These are phyloP conservation scores for Claviceps pazoutovae DNA, from an alignment of 2,329 filamentous ascomycete species.

Conservation along the genomic window DNA sequence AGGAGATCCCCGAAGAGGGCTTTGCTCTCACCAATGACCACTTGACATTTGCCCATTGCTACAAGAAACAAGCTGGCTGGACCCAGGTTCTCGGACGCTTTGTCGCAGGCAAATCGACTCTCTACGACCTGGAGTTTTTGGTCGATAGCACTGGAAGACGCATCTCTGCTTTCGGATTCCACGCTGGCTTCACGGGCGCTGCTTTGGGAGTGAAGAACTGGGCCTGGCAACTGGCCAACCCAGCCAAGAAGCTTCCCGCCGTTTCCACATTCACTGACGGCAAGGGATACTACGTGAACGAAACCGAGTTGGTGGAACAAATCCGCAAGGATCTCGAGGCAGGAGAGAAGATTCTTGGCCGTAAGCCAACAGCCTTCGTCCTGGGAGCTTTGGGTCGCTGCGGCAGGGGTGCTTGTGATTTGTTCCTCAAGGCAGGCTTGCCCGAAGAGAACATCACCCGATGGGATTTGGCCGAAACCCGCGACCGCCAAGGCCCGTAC, in stretches of 20 bases:
- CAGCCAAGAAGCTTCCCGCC: slow-evolving; percentile 2
- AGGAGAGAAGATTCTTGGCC: slow-evolving; percentile 56
- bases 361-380: slow-evolving; percentile 58
- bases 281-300: slow-evolving; percentile 1
- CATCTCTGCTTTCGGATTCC: slow-evolving; percentile 59
- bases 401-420: slow-evolving; percentile 69
- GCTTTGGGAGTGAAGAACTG: slow-evolving; percentile 67
- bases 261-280: slow-evolving; percentile 1
- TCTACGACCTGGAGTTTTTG: slow-evolving; percentile 82
- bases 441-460: slow-evolving; percentile 30
- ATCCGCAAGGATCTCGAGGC: slow-evolving; percentile 45
- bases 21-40: slow-evolving; percentile 26
- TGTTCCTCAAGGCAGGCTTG: slow-evolving; percentile 57
- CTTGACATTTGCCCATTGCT: slow-evolving; percentile 34
- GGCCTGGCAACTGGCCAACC: slow-evolving; percentile 33
- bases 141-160: slow-evolving; percentile 56
- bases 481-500: slow-evolving; percentile 54
- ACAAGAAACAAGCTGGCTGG: slow-evolving; percentile 69
- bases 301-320: slow-evolving; percentile 8
- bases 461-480: slow-evolving; percentile 69
- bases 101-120: slow-evolving; percentile 41
- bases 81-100: slow-evolving; percentile 68
- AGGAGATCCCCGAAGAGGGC: slow-evolving; percentile 65
- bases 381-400: slow-evolving; percentile 79
- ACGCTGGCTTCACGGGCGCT: slow-evolving; percentile 62